Evolutionary conservation across 2,329 filamentous ascomycete species (phyloP).

Genomic region (Bipolaris cookei): DNA sequence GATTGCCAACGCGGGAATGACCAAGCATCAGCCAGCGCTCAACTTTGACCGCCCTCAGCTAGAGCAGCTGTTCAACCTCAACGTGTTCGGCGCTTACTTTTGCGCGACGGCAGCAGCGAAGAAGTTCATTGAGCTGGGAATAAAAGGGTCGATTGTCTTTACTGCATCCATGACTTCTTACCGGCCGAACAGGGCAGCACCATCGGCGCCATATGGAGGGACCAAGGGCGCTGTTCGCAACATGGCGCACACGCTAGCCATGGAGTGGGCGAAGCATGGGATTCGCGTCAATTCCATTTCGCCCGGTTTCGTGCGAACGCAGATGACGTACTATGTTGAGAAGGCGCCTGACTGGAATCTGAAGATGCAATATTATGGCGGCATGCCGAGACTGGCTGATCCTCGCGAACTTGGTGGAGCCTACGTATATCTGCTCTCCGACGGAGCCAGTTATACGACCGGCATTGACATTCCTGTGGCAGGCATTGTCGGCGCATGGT

Average conservation of each 20-base stretch:
- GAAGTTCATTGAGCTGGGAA: conserved; percentile 53
- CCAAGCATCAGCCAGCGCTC: conserved; percentile 60
- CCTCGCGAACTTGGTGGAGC: conserved; percentile 59
- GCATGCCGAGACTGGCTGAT: conserved; percentile 59
- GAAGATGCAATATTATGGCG: conserved; percentile 62
- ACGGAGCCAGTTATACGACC: conserved; percentile 57
- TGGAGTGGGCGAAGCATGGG: conserved; percentile 81
- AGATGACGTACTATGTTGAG: conserved; percentile 59
- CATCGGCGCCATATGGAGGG: conserved; percentile 57
- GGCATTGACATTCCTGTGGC: conserved; percentile 59
- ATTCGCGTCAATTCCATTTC: conserved; percentile 87
- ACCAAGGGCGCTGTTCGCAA: conserved; percentile 54
- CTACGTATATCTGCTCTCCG: conserved; percentile 57
- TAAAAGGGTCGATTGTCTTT: conserved; percentile 58
- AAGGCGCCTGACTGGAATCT: conserved; percentile 58
- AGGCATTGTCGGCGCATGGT: conserved; percentile 56
- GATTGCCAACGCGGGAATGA: conserved; percentile 60
- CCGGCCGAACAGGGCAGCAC: conserved; percentile 58
- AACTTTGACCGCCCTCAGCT: conserved; percentile 59
- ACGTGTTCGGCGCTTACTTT: conserved; percentile 56
- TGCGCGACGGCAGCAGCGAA: conserved; percentile 56
- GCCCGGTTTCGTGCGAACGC: conserved; percentile 85
- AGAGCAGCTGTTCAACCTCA: conserved; percentile 56
- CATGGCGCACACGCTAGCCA: conserved; percentile 66
- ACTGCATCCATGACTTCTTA: conserved; percentile 60